A percentile compares a stretch with the other conserved stretches of the same genome.
phyloP scores from a whole-genome alignment of 2,329 filamentous ascomycete genomes.

The Paradendryphiella salina region DNA sequence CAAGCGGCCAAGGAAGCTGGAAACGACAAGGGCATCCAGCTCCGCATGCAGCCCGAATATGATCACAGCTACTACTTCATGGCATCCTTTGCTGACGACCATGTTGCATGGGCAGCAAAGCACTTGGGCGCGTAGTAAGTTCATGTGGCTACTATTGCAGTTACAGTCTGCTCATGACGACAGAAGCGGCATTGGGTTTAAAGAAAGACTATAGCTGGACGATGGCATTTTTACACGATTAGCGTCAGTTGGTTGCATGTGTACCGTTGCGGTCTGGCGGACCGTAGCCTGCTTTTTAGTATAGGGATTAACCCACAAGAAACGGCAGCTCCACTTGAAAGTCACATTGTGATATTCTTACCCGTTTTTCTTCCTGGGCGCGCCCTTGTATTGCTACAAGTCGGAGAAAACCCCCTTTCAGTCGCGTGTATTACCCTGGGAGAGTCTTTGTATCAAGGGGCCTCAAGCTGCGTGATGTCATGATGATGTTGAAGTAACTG shows the following conservation, averaged over 20 bases:
- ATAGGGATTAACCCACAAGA: not conserved
- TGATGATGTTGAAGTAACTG: not conserved
- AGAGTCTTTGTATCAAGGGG: not conserved
- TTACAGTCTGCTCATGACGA: slow-evolving; percentile 30
- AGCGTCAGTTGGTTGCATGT: not conserved
- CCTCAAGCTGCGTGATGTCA: not conserved
- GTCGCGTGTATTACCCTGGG: too few species aligned
- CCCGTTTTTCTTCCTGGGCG: not conserved
- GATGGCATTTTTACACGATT: not conserved
- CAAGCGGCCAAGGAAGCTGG: slow-evolving; percentile 76
- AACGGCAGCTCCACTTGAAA: not conserved
- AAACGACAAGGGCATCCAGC: slow-evolving; percentile 67
- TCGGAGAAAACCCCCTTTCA: too few species aligned
- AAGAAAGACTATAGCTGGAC: slow-evolving; percentile 32
- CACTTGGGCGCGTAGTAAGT: slow-evolving; percentile 65
- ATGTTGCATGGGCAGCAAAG: slow-evolving; percentile 90
- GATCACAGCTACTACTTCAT: slow-evolving; percentile 99
- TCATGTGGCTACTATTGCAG: slow-evolving; percentile 1
- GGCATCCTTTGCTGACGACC: slow-evolving; percentile 84
- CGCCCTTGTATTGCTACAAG: too few species aligned
- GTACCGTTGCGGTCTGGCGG: not conserved
- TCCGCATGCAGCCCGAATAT: slow-evolving; percentile 88
- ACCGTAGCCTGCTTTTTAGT: not conserved
- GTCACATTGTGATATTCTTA: not conserved
- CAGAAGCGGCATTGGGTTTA: slow-evolving; percentile 38